These are phyloP conservation scores for Aspergillus cavernicola DNA, from an alignment of 495 filamentous ascomycete genomes.

Conservation along the genomic window DNA sequence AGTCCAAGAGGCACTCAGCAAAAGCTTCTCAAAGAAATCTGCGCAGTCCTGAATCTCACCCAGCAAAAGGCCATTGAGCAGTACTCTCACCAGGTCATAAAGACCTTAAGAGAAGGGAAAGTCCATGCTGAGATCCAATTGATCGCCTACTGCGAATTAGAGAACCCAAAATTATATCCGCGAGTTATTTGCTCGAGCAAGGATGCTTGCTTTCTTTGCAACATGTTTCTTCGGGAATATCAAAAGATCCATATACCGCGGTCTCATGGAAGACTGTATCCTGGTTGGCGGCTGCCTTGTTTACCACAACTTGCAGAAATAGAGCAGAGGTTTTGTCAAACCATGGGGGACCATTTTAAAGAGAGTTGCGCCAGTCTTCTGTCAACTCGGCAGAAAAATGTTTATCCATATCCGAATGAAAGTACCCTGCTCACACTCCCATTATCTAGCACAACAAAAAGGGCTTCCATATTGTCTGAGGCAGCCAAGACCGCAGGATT, in stretches of 20 bases:
- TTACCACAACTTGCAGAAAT: slow-evolving; percentile 10
- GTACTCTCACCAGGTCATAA: slow-evolving; percentile 8
- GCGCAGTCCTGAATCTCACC: not conserved
- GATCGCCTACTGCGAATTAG: slow-evolving; percentile 34
- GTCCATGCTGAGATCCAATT: slow-evolving; percentile 42
- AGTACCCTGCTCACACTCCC: no score
- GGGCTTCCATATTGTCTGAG: not conserved
- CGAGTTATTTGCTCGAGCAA: slow-evolving; percentile 18
- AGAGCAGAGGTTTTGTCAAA: not conserved
- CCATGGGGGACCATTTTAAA: no score
- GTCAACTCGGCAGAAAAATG: no score
- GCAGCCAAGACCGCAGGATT: no score
- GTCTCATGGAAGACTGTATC: slow-evolving; percentile 15
- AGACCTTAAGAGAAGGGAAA: slow-evolving; percentile 8
- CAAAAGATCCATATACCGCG: slow-evolving; percentile 3
- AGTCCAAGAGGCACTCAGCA: slow-evolving; percentile 6
- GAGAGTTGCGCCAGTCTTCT: no score
- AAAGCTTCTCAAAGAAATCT: slow-evolving; percentile 11
- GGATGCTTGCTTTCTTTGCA: slow-evolving; percentile 19
- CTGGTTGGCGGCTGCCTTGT: slow-evolving; percentile 14
- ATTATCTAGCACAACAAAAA: not conserved
- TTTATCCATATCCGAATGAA: no score
- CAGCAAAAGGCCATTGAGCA: not conserved
- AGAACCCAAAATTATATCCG: slow-evolving; percentile 11
- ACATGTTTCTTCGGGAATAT: slow-evolving; percentile 3